Evolutionary conservation across 2,329 filamentous ascomycete species (phyloP).

Genomic region (Ophiostoma montium): DNA sequence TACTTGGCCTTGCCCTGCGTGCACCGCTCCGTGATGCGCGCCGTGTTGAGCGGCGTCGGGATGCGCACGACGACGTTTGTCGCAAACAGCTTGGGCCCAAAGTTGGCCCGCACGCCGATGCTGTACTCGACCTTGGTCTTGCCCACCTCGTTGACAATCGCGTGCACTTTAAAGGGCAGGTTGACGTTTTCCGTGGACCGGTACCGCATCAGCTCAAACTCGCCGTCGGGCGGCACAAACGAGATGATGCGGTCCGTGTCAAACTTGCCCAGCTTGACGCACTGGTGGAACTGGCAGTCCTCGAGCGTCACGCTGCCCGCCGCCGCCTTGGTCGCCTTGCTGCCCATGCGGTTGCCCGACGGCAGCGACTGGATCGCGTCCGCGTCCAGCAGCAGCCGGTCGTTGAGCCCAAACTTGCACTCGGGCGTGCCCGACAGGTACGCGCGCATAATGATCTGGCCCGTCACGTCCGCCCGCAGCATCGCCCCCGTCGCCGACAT

Average conservation of each 20-base stretch:
- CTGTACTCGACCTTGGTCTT: conserved; percentile 98
- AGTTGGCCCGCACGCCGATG: conserved; percentile 94
- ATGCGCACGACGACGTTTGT: conserved; percentile 93
- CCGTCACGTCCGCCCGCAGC: conserved; percentile 87
- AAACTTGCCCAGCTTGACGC: conserved; percentile 93
- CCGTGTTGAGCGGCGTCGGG: conserved; percentile 91
- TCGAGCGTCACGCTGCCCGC: conserved; percentile 92
- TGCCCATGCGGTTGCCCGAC: conserved; percentile 62
- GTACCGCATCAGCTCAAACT: conserved; percentile 98
- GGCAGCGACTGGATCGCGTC: conserved; percentile 51
- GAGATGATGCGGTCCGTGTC: conserved; percentile 94
- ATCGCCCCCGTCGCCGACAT: conserved; percentile 98
- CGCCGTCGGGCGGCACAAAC: conserved; percentile 91
- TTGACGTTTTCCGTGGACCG: conserved; percentile 98
- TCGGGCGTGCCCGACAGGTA: conserved; percentile 94
- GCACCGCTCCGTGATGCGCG: conserved; percentile 80
- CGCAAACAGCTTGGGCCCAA: conserved; percentile 88
- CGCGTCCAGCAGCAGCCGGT: conserved; percentile 79
- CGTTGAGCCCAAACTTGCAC: conserved; percentile 97
- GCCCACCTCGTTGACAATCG: conserved; percentile 93
- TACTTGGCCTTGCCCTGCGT: conserved; percentile 97
- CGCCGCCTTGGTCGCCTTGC: conserved; percentile 87
- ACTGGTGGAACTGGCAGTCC: conserved; percentile 98
- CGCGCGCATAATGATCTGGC: conserved; percentile 96
- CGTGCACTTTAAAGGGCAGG: conserved; percentile 94